Evolutionary conservation across 768 basidiomycete species (phyloP).

Genomic region (Tulasnella sp.): DNA sequence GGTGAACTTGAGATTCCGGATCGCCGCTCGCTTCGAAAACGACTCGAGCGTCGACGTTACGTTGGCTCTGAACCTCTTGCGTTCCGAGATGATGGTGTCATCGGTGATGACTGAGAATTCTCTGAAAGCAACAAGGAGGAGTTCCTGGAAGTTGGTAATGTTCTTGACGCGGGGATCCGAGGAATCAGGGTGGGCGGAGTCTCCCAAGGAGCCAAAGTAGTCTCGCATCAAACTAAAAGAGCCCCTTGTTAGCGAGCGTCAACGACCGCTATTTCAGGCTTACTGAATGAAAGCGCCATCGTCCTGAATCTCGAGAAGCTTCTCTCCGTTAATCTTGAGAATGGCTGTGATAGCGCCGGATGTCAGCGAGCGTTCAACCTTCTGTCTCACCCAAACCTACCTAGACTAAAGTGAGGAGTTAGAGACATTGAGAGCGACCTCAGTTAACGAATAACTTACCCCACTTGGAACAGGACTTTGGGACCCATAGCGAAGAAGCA

Average conservation of each 20-base stretch:
- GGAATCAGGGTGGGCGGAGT: constrained; percentile 89
- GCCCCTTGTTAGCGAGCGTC: neutral
- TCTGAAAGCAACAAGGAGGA: constrained; percentile 92
- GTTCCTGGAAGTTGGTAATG: constrained; percentile 96
- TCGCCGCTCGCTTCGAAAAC: constrained; percentile 86
- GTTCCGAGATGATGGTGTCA: constrained; percentile 84
- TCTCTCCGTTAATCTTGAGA: constrained; percentile 94
- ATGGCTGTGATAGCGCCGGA: constrained; percentile 55
- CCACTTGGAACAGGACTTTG: constrained; percentile 97
- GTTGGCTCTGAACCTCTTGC: constrained; percentile 78
- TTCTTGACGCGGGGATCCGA: constrained; percentile 83
- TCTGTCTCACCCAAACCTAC: neutral
- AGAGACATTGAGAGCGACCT: constrained; percentile 21
- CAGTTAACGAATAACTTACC: constrained; percentile 49
- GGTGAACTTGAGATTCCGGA: constrained; percentile 77
- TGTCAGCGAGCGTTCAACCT: neutral
- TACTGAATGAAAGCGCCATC: constrained; percentile 96
- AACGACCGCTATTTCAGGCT: neutral
- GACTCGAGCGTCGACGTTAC: constrained; percentile 89
- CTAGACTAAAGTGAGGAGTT: constrained; percentile 44
- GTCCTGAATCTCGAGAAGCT: constrained; percentile 87
- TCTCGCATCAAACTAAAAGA: constrained; percentile 79
- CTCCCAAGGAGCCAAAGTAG: constrained; percentile 89
- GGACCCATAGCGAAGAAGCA: constrained; percentile 99
- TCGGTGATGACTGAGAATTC: constrained; percentile 97